Evolutionary conservation across 805 yeast genomes (phyloP), one percentile per base, ranked within the genome.

Genomic region (Wickerhamomyces subpelliculosus): DNA sequence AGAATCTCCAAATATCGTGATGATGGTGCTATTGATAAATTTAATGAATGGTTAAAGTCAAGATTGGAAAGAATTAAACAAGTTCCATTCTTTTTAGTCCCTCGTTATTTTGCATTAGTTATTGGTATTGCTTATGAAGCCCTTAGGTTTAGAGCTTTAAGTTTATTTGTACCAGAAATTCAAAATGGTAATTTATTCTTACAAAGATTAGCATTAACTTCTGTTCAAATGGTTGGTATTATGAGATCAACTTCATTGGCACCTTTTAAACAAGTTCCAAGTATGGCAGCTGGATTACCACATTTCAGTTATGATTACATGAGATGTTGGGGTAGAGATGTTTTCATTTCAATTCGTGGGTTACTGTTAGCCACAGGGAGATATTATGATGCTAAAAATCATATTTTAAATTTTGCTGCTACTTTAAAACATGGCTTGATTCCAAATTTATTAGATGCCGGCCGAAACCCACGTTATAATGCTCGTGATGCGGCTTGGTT

Each of bases 241-340:
- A 73, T 82, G 73, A 70, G 76, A 33, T 75, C 78, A 19, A 85
- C 96, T 1, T 84, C 96, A 0, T 67, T 93, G 38, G 62, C 69
- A 21, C 94, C 97, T 2, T 64, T 63, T 29, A 62, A 68, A 10
- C 62, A 68, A 31, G 72, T 78, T 13, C 84, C 95, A 2, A 75
- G 85, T 30, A 68, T 90, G 75, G 96, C 97, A 13, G 98, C 98
- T 2, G 98, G 97, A 2, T 70, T 90, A 43, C 98, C 98, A 2
- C 97, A 88, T 61, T 90, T 90, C 63, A 80, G 93, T 55, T 74
- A 73, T 41, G 87, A 83, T 46, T 89, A 84, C 60, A 88, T 90
- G 96, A 73, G 98, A 59, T 87, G 96, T 57, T 90, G 98, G 98
- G 98, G 98, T 18, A 74, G 98, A 55, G 98, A 90, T 61, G 95